phyloP scores from a whole-genome alignment of 1,284 basidiomycete species.

The Fomitopsis pinicola region DNA sequence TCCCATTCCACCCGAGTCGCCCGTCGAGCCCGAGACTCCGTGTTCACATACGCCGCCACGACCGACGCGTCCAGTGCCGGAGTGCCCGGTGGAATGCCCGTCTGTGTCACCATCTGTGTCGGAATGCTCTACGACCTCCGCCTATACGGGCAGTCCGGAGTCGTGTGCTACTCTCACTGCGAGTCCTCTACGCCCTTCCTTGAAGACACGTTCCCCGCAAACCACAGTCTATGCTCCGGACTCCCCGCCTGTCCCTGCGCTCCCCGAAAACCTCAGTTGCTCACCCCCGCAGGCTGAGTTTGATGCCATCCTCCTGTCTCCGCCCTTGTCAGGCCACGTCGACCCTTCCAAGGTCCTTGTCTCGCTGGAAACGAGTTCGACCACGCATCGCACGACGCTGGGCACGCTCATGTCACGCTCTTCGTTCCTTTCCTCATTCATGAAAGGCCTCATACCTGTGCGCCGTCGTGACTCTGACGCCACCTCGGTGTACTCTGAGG shows the following conservation, averaged over 20 bases:
- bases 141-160: slow-evolving; percentile 10
- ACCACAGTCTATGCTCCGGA: slow-evolving; percentile 29
- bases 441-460: slow-evolving; percentile 43
- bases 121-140: not conserved
- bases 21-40: slow-evolving; percentile 6
- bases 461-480: slow-evolving; percentile 33
- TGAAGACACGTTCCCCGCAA: slow-evolving; percentile 35
- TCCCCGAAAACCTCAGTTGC: slow-evolving; percentile 27
- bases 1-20: slow-evolving; percentile 36
- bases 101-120: not conserved
- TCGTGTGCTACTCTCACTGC: slow-evolving; percentile 8
- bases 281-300: slow-evolving; percentile 49
- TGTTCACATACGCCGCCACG: slow-evolving; percentile 28
- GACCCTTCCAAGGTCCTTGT: slow-evolving; percentile 63
- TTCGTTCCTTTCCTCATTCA: slow-evolving; percentile 57
- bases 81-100: slow-evolving; percentile 5
- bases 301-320: slow-evolving; percentile 59
- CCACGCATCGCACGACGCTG: slow-evolving; percentile 58
- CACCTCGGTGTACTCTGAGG: slow-evolving; percentile 38
- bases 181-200: slow-evolving; percentile 34
- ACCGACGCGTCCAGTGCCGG: slow-evolving; percentile 31
- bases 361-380: slow-evolving; percentile 65
- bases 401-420: slow-evolving; percentile 62
- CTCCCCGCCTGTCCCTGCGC: slow-evolving; percentile 33
- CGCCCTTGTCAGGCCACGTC: slow-evolving; percentile 40